phyloP scores from a whole-genome alignment of 441 rosid species.

The Bruguiera hainesii region DNA sequence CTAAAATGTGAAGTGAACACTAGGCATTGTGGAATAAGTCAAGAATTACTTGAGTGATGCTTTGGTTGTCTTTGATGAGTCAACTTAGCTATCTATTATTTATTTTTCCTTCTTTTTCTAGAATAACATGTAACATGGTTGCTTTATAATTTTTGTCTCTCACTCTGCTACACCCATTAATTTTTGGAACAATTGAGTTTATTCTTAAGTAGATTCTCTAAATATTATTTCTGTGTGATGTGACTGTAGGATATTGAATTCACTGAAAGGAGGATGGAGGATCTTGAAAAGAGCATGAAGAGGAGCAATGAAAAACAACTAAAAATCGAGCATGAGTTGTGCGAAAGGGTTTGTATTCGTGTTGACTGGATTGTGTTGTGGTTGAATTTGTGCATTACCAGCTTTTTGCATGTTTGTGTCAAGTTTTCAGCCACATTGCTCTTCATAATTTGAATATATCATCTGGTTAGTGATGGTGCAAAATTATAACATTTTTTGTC shows the following conservation, averaged over 20 bases:
- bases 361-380: too few relatives aligned
- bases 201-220: constrained; percentile 2
- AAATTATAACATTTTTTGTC: too few relatives aligned
- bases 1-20: neutral
- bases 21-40: neutral
- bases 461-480: neutral
- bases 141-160: too few relatives aligned
- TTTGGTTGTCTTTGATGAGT: neutral
- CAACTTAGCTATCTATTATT: neutral
- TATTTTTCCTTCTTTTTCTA: too few relatives aligned
- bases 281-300: constrained; percentile 97
- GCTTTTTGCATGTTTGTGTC: neutral
- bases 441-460: neutral
- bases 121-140: too few relatives aligned
- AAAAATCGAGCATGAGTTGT: constrained; percentile 78
- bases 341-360: constrained; percentile 54
- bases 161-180: too few relatives aligned
- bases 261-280: constrained; percentile 74
- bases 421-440: neutral
- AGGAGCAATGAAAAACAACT: constrained; percentile 98
- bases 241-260: constrained; percentile 83
- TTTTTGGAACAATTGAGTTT: neutral
- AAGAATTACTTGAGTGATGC: neutral
- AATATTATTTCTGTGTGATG: constrained; percentile 12
- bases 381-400: constrained; percentile 1